Base-by-base conservation (phyloP, 805 yeast species). In the Pichia pseudocactophila region DNA sequence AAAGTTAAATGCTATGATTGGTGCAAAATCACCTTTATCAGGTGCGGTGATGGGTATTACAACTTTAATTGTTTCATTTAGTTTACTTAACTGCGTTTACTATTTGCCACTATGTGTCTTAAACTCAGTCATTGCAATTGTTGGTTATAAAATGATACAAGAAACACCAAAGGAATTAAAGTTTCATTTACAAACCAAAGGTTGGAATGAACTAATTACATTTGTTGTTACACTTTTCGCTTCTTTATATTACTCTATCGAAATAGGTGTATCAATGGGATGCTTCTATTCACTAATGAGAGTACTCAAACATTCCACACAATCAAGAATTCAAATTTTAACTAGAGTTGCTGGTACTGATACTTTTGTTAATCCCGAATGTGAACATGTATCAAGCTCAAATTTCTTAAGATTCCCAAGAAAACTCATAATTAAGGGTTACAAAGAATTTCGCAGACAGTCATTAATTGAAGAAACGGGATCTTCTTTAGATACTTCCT, bases 201-300 rank as follows among this genome's bases (percentile, higher is more conserved):
- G 97, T 0, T 84, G 76, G 61, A 76, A 78, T 53, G 98, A 90
- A 54, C 57, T 90, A 3, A 57, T 76, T 6, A 80, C 89, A 0
- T 77, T 85, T 52, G 61, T 67, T 13, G 66, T 82, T n/a, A 83
- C 92, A 0, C 65, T 83, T 7, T 33, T 70, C 2, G 71, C 79
- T 1, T 81, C 95, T 0, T 56, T 83, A 18, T 73, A 78, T 50
- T 80, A 73, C 58, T 87, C 97, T 0, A 79, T 89, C 57, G 96
- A 90, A 59, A 78, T 82, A 13, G 97, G 98, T 1, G 86, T 92
- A 37, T 78, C 82, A 2, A 73, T 86, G n/a, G 97, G 98, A 0
- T 78, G 85, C 37, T 76, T 76, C 0, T 84, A 86, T 51, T 87
- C 94, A 34, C 64, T 90, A 16, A 68, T 89, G 28, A 67, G 94